Conservation (phyloP, 805 yeast genomes). For the Candida fluviatilis region DNA sequence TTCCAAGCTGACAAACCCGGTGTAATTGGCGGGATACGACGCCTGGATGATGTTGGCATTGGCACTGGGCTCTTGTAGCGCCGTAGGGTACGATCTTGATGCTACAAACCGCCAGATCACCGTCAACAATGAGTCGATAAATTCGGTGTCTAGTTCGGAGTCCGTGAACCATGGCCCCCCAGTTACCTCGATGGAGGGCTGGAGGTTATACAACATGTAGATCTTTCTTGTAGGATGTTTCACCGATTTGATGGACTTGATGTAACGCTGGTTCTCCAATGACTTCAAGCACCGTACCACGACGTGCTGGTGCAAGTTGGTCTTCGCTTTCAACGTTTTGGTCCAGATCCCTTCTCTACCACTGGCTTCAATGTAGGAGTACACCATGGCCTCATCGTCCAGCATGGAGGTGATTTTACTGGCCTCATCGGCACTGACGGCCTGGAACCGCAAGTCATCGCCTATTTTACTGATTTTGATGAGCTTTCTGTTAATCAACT, state of each 20-base stretch:
- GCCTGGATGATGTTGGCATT: constrained; percentile 40
- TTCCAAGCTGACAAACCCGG: constrained; percentile 65
- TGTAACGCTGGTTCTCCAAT: constrained; percentile 73
- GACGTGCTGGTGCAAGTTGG: constrained; percentile 89
- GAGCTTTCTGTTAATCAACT: constrained; percentile 52
- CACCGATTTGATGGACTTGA: constrained; percentile 87
- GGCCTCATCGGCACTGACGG: constrained; percentile 71
- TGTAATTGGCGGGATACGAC: constrained; percentile 54
- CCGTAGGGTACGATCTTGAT: constrained; percentile 69
- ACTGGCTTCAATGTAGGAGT: constrained; percentile 85
- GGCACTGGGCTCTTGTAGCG: constrained; percentile 44
- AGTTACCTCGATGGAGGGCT: constrained; percentile 92
- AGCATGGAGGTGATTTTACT: constrained; percentile 71
- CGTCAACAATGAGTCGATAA: constrained; percentile 76
- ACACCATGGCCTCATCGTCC: constrained; percentile 86
- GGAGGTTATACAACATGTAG: constrained; percentile 89
- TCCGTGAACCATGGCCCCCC: constrained; percentile 99
- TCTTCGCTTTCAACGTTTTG: constrained; percentile 80
- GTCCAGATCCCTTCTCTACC: constrained; percentile 98
- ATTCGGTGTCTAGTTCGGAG: constrained; percentile 89
- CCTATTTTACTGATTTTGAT: constrained; percentile 67
- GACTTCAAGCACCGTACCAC: constrained; percentile 78
- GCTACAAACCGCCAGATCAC: constrained; percentile 88
- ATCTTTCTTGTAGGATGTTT: constrained; percentile 92
- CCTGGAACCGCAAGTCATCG: constrained; percentile 68